These are phyloP conservation scores for Eucalyptus cloeziana DNA, from an alignment of 345 rosid species.

Conservation along the genomic window DNA sequence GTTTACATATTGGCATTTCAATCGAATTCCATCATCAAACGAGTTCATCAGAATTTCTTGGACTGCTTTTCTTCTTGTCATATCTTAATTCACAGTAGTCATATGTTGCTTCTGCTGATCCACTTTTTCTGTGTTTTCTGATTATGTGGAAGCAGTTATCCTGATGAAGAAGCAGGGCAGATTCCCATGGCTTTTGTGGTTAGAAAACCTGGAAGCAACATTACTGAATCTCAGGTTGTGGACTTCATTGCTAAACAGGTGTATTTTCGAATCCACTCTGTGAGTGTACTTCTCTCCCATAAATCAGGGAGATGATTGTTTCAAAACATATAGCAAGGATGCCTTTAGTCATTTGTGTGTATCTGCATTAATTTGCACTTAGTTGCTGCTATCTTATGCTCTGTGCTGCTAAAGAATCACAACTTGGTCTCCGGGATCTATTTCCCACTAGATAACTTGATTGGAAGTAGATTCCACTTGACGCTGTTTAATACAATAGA, in stretches of 20 bases:
- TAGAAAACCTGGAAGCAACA: slow-evolving; percentile 54
- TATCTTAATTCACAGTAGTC: background rate
- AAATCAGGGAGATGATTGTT: background rate
- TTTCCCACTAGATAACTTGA: background rate
- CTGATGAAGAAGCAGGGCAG: slow-evolving; percentile 90
- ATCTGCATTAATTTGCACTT: background rate
- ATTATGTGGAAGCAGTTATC: slow-evolving; percentile 34
- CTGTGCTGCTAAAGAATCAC: background rate
- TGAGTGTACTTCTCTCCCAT: background rate
- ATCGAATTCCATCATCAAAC: background rate
- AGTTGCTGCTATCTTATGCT: background rate
- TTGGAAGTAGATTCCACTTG: background rate
- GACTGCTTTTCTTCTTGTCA: background rate
- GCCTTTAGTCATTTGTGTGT: background rate
- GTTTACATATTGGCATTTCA: background rate
- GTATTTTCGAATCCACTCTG: background rate
- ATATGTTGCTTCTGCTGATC: background rate
- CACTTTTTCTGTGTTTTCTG: background rate
- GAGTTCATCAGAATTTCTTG: background rate
- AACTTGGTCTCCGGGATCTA: background rate
- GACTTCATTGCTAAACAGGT: slow-evolving; percentile 70
- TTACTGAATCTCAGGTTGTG: slow-evolving; percentile 45
- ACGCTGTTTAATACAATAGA: background rate
- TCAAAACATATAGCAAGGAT: background rate
- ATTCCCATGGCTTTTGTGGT: slow-evolving; percentile 93